Percentiles rank a stretch among this genome's conserved stretches.
These are phyloP conservation scores for Staphylotrichum longicolle DNA, from an alignment of 495 filamentous ascomycete species.

Conservation along the genomic window DNA sequence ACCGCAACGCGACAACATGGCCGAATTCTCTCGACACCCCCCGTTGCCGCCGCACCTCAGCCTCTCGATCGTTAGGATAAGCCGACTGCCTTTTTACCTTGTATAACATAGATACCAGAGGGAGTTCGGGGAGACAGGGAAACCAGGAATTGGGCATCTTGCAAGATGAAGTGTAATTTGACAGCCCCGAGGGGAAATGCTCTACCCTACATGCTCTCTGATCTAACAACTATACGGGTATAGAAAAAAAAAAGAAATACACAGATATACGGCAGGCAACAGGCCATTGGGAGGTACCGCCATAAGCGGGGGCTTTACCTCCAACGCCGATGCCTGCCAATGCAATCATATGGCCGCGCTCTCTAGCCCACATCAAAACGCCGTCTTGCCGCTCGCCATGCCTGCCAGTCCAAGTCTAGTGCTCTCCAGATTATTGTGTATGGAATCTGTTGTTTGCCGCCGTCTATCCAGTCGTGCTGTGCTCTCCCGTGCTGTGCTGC, in stretches of 20 bases:
- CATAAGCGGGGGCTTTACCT: neutral
- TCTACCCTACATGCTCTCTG: neutral
- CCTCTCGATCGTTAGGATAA: neutral
- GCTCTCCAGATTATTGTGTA: neutral
- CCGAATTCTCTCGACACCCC: too few species aligned
- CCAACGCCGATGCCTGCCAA: slow-evolving; percentile 13
- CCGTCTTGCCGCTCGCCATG: neutral
- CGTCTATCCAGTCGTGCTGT: slow-evolving; percentile 6
- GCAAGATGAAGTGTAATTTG: neutral
- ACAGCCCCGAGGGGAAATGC: neutral
- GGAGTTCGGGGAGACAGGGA: neutral
- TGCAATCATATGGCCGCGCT: slow-evolving; percentile 1
- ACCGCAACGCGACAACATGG: too few species aligned
- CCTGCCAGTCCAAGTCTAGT: neutral
- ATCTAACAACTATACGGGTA: slow-evolving; percentile 3
- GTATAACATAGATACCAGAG: slow-evolving; percentile 9
- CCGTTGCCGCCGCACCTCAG: too few species aligned
- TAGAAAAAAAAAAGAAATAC: slow-evolving; percentile 12
- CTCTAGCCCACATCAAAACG: neutral
- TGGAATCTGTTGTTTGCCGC: neutral
- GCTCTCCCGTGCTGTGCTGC: neutral
- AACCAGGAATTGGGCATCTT: neutral
- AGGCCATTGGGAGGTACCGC: neutral
- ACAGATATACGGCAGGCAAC: neutral
- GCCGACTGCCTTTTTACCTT: neutral